Evolutionary conservation across 2,329 filamentous ascomycete species (phyloP), one percentile per base, ranked within the genome.

Genomic region (Fusarium sp.): DNA sequence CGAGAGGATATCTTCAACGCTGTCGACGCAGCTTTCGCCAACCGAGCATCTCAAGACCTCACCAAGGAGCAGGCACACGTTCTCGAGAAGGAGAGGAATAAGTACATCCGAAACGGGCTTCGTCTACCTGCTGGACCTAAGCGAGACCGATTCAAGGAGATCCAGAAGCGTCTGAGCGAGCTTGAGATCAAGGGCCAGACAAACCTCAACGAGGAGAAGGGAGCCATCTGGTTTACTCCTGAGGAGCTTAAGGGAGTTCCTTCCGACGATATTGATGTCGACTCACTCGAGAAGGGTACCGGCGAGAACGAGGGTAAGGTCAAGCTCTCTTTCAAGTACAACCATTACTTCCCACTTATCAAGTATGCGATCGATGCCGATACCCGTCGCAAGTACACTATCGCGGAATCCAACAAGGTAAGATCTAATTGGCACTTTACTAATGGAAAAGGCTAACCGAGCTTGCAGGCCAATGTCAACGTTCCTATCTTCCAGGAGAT

Each of bases 111-210:
- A 57, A 94, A 94, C 78, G 93, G 93, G 16, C 82, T 96, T 48
- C 89, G 89, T 6, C 83, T 96, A 52, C 90, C 92, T 3, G 87
- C 88, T 25, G 92, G 92, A 2, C 83, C 86, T 7, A 84, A 94
- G 82, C 83, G 92, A 67, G 92, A 94, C 73, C 88, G 92, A 46
- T 95, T 95, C 86, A 95, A 94, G 84, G 91, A 91, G 80, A 94
- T 95, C 81, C 93, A 94, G 86, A 93, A 93, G 85, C 84, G 92
- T 15, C 83, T 96, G 59, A 92, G 90, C 70, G 87, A 91, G 78
- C 87, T 95, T 72, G 85, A 87, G 75, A 94, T 94, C 64, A 85
- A 89, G 60, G 93, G 93, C 80, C 88, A 92, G 77, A 94, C 94
- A 84, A 92, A 91, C 74, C 83, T 95, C 62, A 94, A 94, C 76